Conservation (phyloP, 208 protist genomes). For the Trypanosoma congolense region DNA sequence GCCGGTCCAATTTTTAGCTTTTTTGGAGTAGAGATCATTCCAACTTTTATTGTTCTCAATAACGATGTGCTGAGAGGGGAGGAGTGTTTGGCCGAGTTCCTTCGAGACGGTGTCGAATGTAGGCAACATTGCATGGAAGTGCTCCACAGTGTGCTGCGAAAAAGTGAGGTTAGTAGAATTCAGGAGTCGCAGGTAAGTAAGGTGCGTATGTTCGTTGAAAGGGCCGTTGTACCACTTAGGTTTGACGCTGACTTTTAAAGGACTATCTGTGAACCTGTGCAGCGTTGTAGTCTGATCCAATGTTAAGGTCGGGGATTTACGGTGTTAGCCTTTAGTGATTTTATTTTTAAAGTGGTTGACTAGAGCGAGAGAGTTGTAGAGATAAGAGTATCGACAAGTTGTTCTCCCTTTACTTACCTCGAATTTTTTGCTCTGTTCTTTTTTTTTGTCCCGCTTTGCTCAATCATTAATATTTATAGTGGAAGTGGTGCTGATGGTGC, state of each 20-base stretch:
- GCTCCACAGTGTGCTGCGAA: constrained; percentile 28
- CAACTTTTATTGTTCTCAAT: constrained; percentile 73
- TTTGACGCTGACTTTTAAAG: constrained; percentile 81
- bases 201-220: constrained; percentile 65
- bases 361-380: too few species aligned
- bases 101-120: background rate
- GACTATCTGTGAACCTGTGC: too few species aligned
- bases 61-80: constrained; percentile 40
- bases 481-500: too few species aligned
- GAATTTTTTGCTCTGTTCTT: too few species aligned
- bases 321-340: too few species aligned
- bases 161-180: constrained; percentile 50
- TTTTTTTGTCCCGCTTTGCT: too few species aligned
- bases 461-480: too few species aligned
- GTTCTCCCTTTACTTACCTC: too few species aligned
- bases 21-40: constrained; percentile 74
- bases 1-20: constrained; percentile 63
- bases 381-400: too few species aligned
- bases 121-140: background rate
- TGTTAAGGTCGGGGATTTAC: too few species aligned
- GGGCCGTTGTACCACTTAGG: constrained; percentile 41
- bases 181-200: constrained; percentile 64
- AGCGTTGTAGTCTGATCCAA: too few species aligned
- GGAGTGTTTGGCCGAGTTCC: constrained; percentile 3
- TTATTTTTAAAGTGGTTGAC: too few species aligned